These are phyloP conservation scores for Candida sanyaensis DNA, from an alignment of 1,139 yeast species.

Conservation along the genomic window DNA sequence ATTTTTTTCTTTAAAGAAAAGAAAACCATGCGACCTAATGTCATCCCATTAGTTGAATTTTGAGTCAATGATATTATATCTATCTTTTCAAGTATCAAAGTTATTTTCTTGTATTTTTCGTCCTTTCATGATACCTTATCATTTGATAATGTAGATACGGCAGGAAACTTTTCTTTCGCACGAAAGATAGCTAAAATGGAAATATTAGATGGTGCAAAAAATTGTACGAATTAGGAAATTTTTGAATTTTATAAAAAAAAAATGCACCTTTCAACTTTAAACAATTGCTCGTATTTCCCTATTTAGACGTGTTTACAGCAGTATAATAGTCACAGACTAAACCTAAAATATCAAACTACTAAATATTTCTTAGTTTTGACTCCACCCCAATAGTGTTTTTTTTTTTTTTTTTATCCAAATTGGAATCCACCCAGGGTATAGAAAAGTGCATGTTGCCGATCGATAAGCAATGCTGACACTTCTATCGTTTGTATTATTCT, in stretches of 20 bases:
- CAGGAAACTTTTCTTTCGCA: no score
- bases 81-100: background rate
- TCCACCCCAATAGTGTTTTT: background rate
- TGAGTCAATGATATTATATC: background rate
- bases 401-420: no score
- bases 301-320: background rate
- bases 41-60: background rate
- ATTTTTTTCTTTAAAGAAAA: no score
- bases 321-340: background rate
- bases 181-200: no score
- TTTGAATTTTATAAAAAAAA: background rate
- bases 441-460: no score
- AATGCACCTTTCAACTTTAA: constrained; percentile 1
- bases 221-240: background rate
- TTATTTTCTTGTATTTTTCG: background rate
- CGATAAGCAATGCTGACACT: background rate
- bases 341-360: background rate
- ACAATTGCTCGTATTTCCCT: background rate
- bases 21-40: no score
- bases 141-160: background rate
- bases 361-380: background rate
- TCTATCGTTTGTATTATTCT: no score
- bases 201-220: background rate
- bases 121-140: background rate
- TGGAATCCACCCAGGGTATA: background rate